A percentile compares a stretch with the other conserved stretches of the same genome.
phyloP scores from a whole-genome alignment of 177 flowering plant genomes.

The Vitis hybrid region DNA sequence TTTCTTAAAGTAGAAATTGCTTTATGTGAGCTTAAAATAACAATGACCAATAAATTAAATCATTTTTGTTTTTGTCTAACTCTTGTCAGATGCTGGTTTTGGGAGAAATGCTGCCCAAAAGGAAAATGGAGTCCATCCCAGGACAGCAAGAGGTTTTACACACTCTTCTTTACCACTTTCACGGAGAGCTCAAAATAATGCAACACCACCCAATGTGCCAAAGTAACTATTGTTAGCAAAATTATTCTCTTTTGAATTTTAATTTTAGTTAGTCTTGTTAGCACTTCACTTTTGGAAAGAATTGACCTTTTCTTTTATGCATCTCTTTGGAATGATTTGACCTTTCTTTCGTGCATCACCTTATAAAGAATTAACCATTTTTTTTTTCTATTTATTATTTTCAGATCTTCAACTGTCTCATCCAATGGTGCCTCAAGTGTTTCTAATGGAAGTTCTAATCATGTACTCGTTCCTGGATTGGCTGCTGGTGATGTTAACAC shows the following conservation, averaged over 20 bases:
- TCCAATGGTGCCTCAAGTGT: neutral
- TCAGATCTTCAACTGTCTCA: slow-evolving; percentile 14
- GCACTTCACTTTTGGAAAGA: neutral
- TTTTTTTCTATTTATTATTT: neutral
- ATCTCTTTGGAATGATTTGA: neutral
- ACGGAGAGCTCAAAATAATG: slow-evolving; percentile 13
- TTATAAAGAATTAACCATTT: neutral
- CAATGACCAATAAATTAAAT: neutral
- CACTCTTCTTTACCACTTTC: slow-evolving; percentile 3
- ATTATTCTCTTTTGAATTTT: neutral
- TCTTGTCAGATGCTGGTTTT: slow-evolving; percentile 27
- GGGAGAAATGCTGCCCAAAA: slow-evolving; percentile 30
- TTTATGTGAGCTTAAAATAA: too few relatives aligned
- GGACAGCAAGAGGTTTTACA: slow-evolving; percentile 18
- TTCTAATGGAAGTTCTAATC: slow-evolving; percentile 22
- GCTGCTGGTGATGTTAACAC: slow-evolving; percentile 2
- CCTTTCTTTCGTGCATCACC: neutral
- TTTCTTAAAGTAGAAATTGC: too few relatives aligned
- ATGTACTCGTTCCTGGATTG: neutral
- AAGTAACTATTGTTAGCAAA: slow-evolving; percentile 19
- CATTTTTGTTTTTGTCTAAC: neutral
- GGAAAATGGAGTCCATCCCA: slow-evolving; percentile 32
- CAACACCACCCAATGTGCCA: slow-evolving; percentile 7
- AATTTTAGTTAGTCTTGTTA: too few relatives aligned
- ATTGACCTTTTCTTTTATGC: neutral